Evolutionary conservation across 2,329 filamentous ascomycete species (phyloP).

Genomic region (Botrytis hyacinthi): DNA sequence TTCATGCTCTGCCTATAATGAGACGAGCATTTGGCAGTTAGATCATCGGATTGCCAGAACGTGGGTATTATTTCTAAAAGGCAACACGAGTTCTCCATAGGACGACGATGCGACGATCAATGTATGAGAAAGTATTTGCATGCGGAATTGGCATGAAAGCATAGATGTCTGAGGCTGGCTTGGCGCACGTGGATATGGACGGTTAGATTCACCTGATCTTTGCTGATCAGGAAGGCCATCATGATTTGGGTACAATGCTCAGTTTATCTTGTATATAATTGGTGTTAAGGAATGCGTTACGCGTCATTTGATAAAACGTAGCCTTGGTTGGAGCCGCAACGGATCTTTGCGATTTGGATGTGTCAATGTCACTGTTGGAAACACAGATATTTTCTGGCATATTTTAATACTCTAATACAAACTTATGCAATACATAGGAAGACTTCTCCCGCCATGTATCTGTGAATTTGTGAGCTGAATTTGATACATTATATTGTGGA

Average conservation of each 20-base stretch:
- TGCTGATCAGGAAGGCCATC: neutral
- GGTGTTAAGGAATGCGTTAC: neutral
- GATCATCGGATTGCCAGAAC: neutral
- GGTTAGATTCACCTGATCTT: neutral
- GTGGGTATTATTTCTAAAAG: neutral
- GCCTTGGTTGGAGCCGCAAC: neutral
- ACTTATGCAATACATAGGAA: neutral
- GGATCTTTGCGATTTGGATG: neutral
- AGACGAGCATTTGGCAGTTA: neutral
- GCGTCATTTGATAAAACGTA: neutral
- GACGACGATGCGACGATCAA: neutral
- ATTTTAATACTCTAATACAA: neutral
- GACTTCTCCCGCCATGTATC: neutral
- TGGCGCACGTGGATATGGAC: neutral
- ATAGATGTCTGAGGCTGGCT: slow-evolving; percentile 4
- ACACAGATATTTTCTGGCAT: neutral
- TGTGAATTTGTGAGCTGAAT: neutral
- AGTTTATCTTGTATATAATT: neutral
- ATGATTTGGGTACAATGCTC: neutral
- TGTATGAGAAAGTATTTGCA: neutral
- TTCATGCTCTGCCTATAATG: neutral
- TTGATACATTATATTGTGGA: neutral
- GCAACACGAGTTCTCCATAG: no score
- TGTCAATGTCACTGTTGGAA: neutral
- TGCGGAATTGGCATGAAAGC: neutral